Evolutionary conservation across 495 filamentous ascomycete genomes (phyloP).

Genomic region (Collariella sp.): DNA sequence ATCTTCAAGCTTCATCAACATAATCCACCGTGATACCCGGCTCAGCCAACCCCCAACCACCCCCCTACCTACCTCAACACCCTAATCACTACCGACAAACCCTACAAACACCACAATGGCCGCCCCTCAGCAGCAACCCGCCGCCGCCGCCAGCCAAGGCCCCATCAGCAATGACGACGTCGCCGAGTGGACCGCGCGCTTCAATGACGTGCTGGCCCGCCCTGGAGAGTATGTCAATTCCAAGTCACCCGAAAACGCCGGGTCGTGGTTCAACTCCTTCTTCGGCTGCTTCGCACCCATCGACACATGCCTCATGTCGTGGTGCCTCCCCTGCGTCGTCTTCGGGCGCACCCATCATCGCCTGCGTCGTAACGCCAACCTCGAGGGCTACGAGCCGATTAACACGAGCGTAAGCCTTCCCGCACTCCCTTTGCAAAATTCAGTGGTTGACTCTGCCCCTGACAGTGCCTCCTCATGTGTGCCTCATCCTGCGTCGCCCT

Average conservation of each 20-base stretch:
- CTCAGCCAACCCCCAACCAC: not conserved
- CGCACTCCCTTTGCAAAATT: not conserved
- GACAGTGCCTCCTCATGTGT: slow-evolving; percentile 33
- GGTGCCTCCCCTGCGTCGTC: slow-evolving; percentile 39
- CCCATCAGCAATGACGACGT: slow-evolving; percentile 26
- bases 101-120: not conserved
- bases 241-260: slow-evolving; percentile 22
- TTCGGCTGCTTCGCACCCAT: slow-evolving; percentile 34
- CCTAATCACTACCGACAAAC: not conserved
- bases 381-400: slow-evolving; percentile 36
- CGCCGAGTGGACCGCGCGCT: slow-evolving; percentile 25
- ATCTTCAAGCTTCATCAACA: not conserved
- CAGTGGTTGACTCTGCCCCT: too few species aligned
- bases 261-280: slow-evolving; percentile 24
- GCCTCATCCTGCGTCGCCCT: slow-evolving; percentile 25
- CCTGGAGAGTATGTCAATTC: slow-evolving; percentile 26
- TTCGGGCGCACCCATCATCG: slow-evolving; percentile 42
- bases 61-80: too few species aligned
- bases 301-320: slow-evolving; percentile 32
- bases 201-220: slow-evolving; percentile 27
- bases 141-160: slow-evolving; percentile 2
- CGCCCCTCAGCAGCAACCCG: slow-evolving; percentile 5
- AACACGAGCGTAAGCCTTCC: slow-evolving; percentile 34
- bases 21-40: not conserved
- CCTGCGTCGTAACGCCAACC: slow-evolving; percentile 28